Base-by-base conservation (phyloP, 371 early-diverging fungal genomes). In the Dichotomocladium elegans region DNA sequence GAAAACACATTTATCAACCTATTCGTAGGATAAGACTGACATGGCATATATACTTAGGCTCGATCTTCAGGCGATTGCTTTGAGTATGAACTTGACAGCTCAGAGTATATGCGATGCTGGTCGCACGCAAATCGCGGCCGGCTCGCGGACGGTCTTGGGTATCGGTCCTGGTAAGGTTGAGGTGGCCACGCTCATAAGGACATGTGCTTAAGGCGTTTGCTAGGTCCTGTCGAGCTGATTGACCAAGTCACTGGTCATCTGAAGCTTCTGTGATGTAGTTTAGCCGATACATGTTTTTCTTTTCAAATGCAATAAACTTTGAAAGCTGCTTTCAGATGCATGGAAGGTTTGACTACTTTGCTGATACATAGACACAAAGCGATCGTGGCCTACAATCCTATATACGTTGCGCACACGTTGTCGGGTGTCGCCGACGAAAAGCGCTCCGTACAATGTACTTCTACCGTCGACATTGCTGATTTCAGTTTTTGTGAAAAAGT, bases 51-150 rank as follows among this genome's bases (percentile, higher is more conserved):
- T n/a, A n/a, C n/a, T n/a, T 56, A 90, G 92, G 72, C 61, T 93
- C 42, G 68, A 81, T 46, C 57, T 96, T 41, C 84, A 92, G 64
- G 75, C 76, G 2, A 62, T 74, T 52, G 98, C 98, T 0, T 70
- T 66, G 33, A 67, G 72, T 17, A 43, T 77, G 21, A 90, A 90
- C 14, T 66, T 98, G 41, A 83, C 88, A 21, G 90, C 94, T 14
- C 78, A 86, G 55, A 83, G 80, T 48, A 94, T 98, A 46, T 77
- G 79, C 30, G 99, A 99, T 74, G 99, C 99, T 15, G 99, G 99
- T 24, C 76, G 95, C 40, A 99, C 99, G 35, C 99, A 99, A 72
- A 94, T 99, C 55, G 94, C 91, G 7, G 87, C 97, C 22, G 96
- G 96, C 17, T 91, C 98, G 15, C 75, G 88, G 28, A 99, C 99